Percentiles rank a stretch among this genome's conserved stretches.
Conservation (phyloP, 164 flowering plant genomes). For the Echeveria elegans region DNA sequence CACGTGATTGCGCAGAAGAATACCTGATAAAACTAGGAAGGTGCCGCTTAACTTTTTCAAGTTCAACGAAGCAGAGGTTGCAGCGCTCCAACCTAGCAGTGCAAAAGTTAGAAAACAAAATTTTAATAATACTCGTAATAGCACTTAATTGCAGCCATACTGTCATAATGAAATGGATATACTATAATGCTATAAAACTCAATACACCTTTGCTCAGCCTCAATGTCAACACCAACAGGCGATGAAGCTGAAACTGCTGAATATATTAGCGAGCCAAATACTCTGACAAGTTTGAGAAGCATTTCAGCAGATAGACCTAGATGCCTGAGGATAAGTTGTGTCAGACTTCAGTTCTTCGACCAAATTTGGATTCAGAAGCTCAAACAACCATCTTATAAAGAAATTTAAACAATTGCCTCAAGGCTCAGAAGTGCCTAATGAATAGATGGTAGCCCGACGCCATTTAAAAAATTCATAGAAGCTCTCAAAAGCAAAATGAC, state of each 20-base stretch:
- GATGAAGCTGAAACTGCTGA: conserved; percentile 73
- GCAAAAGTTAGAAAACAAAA: not conserved
- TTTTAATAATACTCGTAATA: not conserved
- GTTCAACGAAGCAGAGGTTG: conserved; percentile 72
- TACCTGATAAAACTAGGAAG: conserved; percentile 71
- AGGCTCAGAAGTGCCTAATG: not conserved
- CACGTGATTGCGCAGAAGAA: not conserved
- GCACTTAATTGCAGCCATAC: not conserved
- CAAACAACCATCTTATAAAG: not conserved
- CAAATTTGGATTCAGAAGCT: not conserved
- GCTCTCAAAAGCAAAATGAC: not conserved
- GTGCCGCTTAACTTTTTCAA: conserved; percentile 62
- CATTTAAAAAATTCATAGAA: not conserved
- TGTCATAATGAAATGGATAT: not conserved
- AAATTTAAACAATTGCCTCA: too few species aligned
- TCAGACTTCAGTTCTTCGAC: not conserved
- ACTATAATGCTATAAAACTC: not conserved
- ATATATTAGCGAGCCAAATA: conserved; percentile 75
- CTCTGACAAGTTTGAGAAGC: conserved; percentile 75
- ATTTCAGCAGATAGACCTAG: conserved; percentile 58
- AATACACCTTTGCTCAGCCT: conserved; percentile 85
- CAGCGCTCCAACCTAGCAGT: conserved; percentile 71
- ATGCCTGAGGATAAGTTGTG: conserved; percentile 45
- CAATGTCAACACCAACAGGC: conserved; percentile 90
- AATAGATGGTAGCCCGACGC: not conserved